Evolutionary conservation across 441 rosid species (phyloP), one percentile per base, ranked within the genome.

Genomic region (Aquilaria agallochum): DNA sequence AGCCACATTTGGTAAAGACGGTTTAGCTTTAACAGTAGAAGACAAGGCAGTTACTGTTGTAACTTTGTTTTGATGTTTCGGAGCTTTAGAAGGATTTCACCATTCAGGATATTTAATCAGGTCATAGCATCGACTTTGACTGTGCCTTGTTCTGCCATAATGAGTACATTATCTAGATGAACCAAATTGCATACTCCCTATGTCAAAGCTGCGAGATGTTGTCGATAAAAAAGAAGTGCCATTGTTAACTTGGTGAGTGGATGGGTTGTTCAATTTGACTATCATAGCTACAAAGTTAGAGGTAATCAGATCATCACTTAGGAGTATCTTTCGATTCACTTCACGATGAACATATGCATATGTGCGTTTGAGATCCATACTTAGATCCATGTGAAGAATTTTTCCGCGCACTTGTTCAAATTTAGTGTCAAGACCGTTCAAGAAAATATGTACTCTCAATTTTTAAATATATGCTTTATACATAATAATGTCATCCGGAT

Each of bases 341-440:
- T 20, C 20, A 20, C 20, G 20, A 20, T 20, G 20, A 20, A 20
- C 20, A 64, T 55, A 44, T 55, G 61, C 61, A 64, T 46, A 14
- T 55, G 47, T 64, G 42, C 61, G 5, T 9, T 64, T 12, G 47
- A 54, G 46, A 55, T 55, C 55, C 9, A 64, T 8, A 32, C 60
- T 55, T 55, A 45, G 47, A 46, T 64, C 46, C 59, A 64, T 64
- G 53, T 7, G 13, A 32, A 55, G 55, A 2, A 55, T 55, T 64
- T 64, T 14, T 14, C 49, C 48, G 44, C 0, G 8, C 27, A 64
- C 48, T 50, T 66, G 51, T 12, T 20, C 20, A 20, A 20, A 20
- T 20, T 20, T 20, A 20, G 20, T 20, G 20, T 20, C 20, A 20
- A 20, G 11, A 4, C 53, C 58, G 51, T 66, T 58, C 27, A 66